Conservation (phyloP, 2,329 filamentous ascomycete species). For the Fusarium sp. region DNA sequence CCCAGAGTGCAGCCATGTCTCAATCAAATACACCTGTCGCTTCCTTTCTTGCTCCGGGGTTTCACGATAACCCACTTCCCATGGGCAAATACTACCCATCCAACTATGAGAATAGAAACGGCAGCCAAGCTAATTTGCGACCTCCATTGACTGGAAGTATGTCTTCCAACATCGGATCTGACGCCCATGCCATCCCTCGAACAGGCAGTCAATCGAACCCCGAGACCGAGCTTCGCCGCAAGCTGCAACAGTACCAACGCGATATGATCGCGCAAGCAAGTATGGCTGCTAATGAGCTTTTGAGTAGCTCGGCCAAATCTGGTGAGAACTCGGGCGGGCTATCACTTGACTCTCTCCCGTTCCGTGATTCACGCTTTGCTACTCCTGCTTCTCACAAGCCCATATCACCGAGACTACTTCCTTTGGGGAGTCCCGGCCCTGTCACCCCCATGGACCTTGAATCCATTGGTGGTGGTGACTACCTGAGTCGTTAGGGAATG, state of each 20-base stretch:
- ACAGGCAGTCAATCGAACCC: slow-evolving; percentile 25
- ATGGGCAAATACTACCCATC: slow-evolving; percentile 75
- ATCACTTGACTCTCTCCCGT: slow-evolving; percentile 53
- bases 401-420: slow-evolving; percentile 62
- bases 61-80: slow-evolving; percentile 63
- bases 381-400: slow-evolving; percentile 61
- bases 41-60: slow-evolving; percentile 65
- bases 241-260: slow-evolving; percentile 69
- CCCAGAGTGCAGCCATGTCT: slow-evolving; percentile 35
- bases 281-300: slow-evolving; percentile 63
- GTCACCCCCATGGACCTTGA: slow-evolving; percentile 73
- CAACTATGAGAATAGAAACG: slow-evolving; percentile 66
- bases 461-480: slow-evolving; percentile 54
- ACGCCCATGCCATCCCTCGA: slow-evolving; percentile 52
- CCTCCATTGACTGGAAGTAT: slow-evolving; percentile 48
- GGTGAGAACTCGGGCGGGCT: slow-evolving; percentile 48
- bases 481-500: slow-evolving; percentile 50
- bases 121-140: slow-evolving; percentile 40
- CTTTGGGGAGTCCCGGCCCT: slow-evolving; percentile 70
- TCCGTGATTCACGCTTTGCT: slow-evolving; percentile 57
- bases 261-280: slow-evolving; percentile 72
- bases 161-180: slow-evolving; percentile 54
- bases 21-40: slow-evolving; percentile 60
- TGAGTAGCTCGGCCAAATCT: slow-evolving; percentile 48
- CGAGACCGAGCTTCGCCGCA: slow-evolving; percentile 63